These are phyloP conservation scores for Vanrija sp. DNA, from an alignment of 1,284 basidiomycete species.

Conservation along the genomic window DNA sequence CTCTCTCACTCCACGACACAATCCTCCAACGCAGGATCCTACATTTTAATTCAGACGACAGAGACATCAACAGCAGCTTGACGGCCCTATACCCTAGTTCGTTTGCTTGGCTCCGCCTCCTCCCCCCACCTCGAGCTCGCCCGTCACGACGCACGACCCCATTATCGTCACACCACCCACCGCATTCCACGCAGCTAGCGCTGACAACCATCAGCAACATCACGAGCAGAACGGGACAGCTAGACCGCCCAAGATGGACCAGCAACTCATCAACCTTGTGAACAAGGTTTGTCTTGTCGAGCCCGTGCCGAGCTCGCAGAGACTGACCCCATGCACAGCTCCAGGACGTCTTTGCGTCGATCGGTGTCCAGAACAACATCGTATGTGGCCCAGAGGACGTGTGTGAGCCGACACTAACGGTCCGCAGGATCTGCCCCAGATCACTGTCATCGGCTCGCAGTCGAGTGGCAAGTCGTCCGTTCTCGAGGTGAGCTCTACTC, in stretches of 20 bases:
- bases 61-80: too few species aligned
- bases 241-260: conserved; percentile 41
- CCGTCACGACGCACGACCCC: not conserved
- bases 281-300: conserved; percentile 43
- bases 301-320: not conserved
- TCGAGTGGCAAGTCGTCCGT: conserved; percentile 56
- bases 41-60: too few species aligned
- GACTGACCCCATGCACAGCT: conserved; percentile 35
- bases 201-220: conserved; percentile 1
- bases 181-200: not conserved
- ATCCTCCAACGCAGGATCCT: too few species aligned
- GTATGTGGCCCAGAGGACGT: conserved; percentile 26
- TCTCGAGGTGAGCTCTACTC: conserved; percentile 46
- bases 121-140: not conserved
- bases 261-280: conserved; percentile 49
- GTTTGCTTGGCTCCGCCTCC: not conserved
- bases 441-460: conserved; percentile 56
- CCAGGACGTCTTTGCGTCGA: conserved; percentile 55
- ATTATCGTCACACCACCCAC: not conserved
- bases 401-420: not conserved
- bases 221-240: conserved; percentile 1
- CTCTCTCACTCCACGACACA: too few species aligned
- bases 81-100: not conserved
- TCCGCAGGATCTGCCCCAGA: conserved; percentile 55
- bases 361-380: conserved; percentile 51